Conservation (phyloP, 2,329 filamentous ascomycete species). For the Mollisia scopiformis region DNA sequence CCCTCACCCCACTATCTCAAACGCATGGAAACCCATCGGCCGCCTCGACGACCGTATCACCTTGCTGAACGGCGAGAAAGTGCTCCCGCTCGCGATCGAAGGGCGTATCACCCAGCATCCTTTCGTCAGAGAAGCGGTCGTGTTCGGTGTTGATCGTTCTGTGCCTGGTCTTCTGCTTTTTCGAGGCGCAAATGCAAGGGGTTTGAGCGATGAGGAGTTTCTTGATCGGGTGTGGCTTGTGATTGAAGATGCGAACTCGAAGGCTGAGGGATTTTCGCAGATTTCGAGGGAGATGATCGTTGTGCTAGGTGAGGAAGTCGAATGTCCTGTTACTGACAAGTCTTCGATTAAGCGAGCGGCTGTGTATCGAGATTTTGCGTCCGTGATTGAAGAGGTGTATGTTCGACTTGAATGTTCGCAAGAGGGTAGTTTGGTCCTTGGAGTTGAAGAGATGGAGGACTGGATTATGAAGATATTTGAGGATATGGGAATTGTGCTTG, state of each 20-base stretch:
- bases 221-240: slow-evolving; percentile 52
- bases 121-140: slow-evolving; percentile 57
- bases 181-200: slow-evolving; percentile 31
- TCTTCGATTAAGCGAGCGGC: slow-evolving; percentile 54
- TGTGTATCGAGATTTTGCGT: slow-evolving; percentile 48
- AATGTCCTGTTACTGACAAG: slow-evolving; percentile 56
- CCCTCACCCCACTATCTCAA: slow-evolving; percentile 44
- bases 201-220: slow-evolving; percentile 49
- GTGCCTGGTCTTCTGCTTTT: slow-evolving; percentile 58
- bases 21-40: slow-evolving; percentile 49
- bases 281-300: slow-evolving; percentile 56
- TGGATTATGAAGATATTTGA: slow-evolving; percentile 36
- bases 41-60: slow-evolving; percentile 50
- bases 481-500: slow-evolving; percentile 10
- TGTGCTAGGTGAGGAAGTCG: slow-evolving; percentile 46
- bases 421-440: slow-evolving; percentile 21
- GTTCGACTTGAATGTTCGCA: slow-evolving; percentile 30
- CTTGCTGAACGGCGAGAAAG: slow-evolving; percentile 52
- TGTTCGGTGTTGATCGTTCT: slow-evolving; percentile 57
- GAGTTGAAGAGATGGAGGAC: slow-evolving; percentile 35
- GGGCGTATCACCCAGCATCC: slow-evolving; percentile 54
- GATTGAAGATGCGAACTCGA: slow-evolving; percentile 56
- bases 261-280: slow-evolving; percentile 50
- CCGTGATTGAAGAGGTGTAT: slow-evolving; percentile 47
- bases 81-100: slow-evolving; percentile 52